phyloP scores from a whole-genome alignment of 176 grass and related monocot species.

The Carex pumila region DNA sequence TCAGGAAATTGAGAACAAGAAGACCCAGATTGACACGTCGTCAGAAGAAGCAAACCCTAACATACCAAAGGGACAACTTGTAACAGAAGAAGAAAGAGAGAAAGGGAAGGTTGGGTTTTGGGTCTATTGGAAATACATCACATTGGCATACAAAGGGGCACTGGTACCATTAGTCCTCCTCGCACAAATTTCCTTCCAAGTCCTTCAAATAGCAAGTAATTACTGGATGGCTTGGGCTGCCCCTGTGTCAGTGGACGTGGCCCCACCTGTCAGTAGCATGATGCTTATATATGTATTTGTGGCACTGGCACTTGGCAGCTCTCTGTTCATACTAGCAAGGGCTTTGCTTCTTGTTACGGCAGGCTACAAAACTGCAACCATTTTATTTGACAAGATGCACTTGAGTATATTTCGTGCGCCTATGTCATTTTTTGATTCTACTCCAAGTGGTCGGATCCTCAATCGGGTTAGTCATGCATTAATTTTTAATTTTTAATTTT shows the following conservation, averaged over 20 bases:
- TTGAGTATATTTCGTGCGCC: slow-evolving; percentile 72
- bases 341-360: slow-evolving; percentile 56
- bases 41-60: slow-evolving; percentile 2
- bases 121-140: slow-evolving; percentile 90
- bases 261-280: slow-evolving; percentile 50
- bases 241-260: slow-evolving; percentile 45
- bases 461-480: slow-evolving; percentile 48
- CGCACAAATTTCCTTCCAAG: slow-evolving; percentile 67
- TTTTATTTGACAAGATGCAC: slow-evolving; percentile 78
- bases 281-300: slow-evolving; percentile 68
- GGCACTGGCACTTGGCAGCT: slow-evolving; percentile 49
- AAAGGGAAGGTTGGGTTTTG: slow-evolving; percentile 75
- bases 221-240: slow-evolving; percentile 89
- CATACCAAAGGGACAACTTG: slow-evolving; percentile 37
- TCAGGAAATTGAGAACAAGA: neutral
- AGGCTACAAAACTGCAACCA: slow-evolving; percentile 62
- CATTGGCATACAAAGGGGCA: slow-evolving; percentile 66
- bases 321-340: slow-evolving; percentile 46
- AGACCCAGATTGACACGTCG: neutral
- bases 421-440: slow-evolving; percentile 93
- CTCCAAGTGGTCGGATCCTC: slow-evolving; percentile 70
- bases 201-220: slow-evolving; percentile 83
- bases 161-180: slow-evolving; percentile 63
- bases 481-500: neutral
- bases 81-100: slow-evolving; percentile 93